phyloP scores from a whole-genome alignment of 805 yeast species.

The Candida ovalis region DNA sequence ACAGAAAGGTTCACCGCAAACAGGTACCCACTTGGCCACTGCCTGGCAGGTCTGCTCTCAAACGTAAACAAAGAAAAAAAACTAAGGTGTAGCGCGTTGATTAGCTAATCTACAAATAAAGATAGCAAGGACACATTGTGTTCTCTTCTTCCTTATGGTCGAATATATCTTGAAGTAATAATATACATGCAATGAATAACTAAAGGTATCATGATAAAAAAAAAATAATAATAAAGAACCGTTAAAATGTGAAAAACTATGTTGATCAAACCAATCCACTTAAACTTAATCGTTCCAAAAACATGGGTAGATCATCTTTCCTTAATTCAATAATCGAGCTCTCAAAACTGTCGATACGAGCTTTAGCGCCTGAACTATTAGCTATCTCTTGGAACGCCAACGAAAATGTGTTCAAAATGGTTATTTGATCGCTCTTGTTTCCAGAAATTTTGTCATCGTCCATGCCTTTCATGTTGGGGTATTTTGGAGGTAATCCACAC shows the following conservation, averaged over 20 bases:
- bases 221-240: not conserved
- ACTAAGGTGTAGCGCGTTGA: not conserved
- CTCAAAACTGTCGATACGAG: constrained; percentile 91
- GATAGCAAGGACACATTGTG: constrained; percentile 4
- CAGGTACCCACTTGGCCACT: no score
- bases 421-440: constrained; percentile 30
- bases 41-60: no score
- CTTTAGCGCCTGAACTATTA: constrained; percentile 76
- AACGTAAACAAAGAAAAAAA: not conserved
- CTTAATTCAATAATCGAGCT: constrained; percentile 88
- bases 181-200: no score
- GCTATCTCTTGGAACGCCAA: constrained; percentile 90
- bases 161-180: no score
- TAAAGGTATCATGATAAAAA: not conserved
- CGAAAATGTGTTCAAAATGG: constrained; percentile 76
- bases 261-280: constrained; percentile 49
- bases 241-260: not conserved
- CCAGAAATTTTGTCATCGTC: constrained; percentile 22
- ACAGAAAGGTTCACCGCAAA: no score
- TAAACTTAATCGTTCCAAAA: constrained; percentile 75
- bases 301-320: constrained; percentile 83
- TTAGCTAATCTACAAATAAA: not conserved
- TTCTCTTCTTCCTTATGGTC: no score
- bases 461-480: constrained; percentile 43
- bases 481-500: constrained; percentile 84